Conservation (phyloP, 139 green algal genomes). For the Tetratostichococcus sp. region DNA sequence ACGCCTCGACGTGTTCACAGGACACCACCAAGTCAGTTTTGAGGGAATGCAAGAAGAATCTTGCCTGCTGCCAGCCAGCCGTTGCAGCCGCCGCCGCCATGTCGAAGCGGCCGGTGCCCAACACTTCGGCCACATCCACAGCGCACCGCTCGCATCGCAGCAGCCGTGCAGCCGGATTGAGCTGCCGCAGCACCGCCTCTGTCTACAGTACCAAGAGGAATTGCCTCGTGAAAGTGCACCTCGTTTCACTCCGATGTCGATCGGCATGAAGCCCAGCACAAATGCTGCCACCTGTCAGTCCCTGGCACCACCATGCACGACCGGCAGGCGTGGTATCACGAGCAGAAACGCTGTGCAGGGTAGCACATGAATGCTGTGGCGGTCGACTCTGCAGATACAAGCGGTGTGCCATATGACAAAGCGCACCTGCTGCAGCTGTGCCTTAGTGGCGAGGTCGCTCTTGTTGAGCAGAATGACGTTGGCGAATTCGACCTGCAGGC, state of each 20-base stretch:
- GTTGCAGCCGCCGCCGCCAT: constrained; percentile 48
- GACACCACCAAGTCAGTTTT: too few relatives aligned
- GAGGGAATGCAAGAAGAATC: too few relatives aligned
- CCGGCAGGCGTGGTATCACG: too few relatives aligned
- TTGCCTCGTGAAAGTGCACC: neutral
- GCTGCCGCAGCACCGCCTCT: constrained; percentile 9
- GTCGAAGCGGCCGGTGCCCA: constrained; percentile 56
- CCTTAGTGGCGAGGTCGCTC: constrained; percentile 28
- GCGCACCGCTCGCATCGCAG: neutral
- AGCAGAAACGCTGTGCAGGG: too few relatives aligned
- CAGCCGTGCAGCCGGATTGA: neutral
- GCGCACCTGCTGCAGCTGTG: neutral
- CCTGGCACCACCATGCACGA: too few relatives aligned
- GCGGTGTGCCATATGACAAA: constrained; percentile 16
- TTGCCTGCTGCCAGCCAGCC: constrained; percentile 63
- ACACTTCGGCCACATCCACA: constrained; percentile 29
- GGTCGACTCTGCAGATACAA: too few relatives aligned
- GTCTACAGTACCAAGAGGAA: neutral
- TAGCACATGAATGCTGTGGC: too few relatives aligned
- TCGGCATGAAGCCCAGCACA: too few relatives aligned
- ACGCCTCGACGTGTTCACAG: too few relatives aligned
- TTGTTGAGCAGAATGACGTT: constrained; percentile 85
- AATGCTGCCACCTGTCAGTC: too few relatives aligned
- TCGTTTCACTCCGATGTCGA: too few relatives aligned
- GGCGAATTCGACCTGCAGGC: constrained; percentile 69